Base-by-base conservation (phyloP, 192 early-diverging fungal species). In the Oehlia diaphana region DNA sequence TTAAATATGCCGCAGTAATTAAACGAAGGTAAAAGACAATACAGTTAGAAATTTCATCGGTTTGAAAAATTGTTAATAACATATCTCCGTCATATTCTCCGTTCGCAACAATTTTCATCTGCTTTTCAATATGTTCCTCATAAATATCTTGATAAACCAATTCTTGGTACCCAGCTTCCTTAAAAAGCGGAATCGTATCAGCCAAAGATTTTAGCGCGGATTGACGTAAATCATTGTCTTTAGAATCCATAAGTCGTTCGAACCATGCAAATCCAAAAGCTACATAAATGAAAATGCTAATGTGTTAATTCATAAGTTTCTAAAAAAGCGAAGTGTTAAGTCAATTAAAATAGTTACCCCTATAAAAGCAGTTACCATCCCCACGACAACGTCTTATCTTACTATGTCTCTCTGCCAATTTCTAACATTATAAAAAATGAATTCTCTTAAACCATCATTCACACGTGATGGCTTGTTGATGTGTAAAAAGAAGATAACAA, bases 221-320 rank as follows among this genome's bases (percentile, higher is more conserved):
- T 4, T 72, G 49, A 44, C 80, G 81, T 21, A 84, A 31, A 53
- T 68, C 63, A 33, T 81, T 77, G 28, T 63, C 44, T 66, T 72
- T 80, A 28, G 79, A 79, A n/a, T 87, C 53, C 77, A 86, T 75
- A 14, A 86, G 76, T 42, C 87, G 79, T 78, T 90, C 90, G 73
- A 91, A 91, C 89, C 89, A 91, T 6, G 90, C 90, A 85, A 90
- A 91, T 16, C 83, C 86, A 79, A 91, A 85, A 7, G 90, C 89
- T 90, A 76, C 42, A 69, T 33, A 10, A 49, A 31, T n/a, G 21
- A 9, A 14, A 31, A n/a, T 16, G 21, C n/a, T 49, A 39, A 5
- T 31, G 19, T 12, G n/a, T 42, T 78, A 26, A 50, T 50, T 35
- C 42, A 67, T 26, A 37, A 1, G 10, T 67, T 28, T 67, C 10